Evolutionary conservation across 345 rosid genomes (phyloP).

Genomic region (Citropsis articulata): DNA sequence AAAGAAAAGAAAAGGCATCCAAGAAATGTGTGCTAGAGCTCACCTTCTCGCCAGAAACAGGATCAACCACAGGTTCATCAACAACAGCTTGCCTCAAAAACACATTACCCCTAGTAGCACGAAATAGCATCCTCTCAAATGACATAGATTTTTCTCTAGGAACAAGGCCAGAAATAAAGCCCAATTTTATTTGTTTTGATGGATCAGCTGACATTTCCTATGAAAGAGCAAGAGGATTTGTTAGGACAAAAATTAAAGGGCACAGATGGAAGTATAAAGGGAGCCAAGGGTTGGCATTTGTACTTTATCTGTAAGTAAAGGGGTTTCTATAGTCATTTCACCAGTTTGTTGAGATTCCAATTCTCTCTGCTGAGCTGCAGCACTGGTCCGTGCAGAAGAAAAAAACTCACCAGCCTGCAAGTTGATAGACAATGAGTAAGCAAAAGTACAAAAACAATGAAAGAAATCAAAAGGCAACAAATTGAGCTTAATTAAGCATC

Average conservation of each 20-base stretch:
- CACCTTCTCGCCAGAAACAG: conserved; percentile 93
- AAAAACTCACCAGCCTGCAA: conserved; percentile 80
- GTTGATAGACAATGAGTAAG: neutral
- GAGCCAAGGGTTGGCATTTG: conserved; percentile 1
- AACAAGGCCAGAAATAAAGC: conserved; percentile 86
- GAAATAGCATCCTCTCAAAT: conserved; percentile 93
- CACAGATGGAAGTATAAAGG: neutral
- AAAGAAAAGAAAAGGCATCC: neutral
- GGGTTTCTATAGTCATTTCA: conserved; percentile 70
- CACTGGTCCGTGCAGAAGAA: conserved; percentile 66
- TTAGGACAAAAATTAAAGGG: conserved; percentile 4
- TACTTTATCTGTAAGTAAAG: conserved; percentile 72
- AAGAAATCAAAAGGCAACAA: neutral
- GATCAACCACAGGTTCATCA: conserved; percentile 80
- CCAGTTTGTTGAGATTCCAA: conserved; percentile 46
- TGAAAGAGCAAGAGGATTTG: conserved; percentile 2
- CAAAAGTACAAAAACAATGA: neutral
- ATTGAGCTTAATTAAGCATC: neutral
- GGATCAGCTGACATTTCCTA: conserved; percentile 66
- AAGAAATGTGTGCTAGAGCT: conserved; percentile 8
- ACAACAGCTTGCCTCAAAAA: conserved; percentile 59
- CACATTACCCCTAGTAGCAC: conserved; percentile 97
- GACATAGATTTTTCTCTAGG: conserved; percentile 86
- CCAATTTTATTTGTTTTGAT: conserved; percentile 89
- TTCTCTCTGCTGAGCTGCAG: conserved; percentile 76